Base-by-base conservation (phyloP, 1,139 yeast genomes). In the Protomyces arabidopsidicola region DNA sequence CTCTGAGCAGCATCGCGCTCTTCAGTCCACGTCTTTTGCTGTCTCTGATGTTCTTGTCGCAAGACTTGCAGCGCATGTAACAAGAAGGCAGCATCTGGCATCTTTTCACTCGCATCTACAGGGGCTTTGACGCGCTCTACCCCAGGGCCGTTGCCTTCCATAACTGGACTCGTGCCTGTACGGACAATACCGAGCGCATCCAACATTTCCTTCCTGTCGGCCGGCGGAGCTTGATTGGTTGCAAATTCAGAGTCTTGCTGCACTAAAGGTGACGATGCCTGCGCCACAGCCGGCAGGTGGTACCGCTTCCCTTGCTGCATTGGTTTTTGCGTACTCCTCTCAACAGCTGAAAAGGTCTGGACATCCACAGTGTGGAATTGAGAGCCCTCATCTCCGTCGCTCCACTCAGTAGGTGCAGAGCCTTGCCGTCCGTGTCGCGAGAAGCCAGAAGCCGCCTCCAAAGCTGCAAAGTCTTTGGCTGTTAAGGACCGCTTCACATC, bases 31-130 rank as follows among this genome's bases (percentile, higher is more conserved):
- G 31, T 4, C 31, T 45, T 55, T n/a, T 35, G 45, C 34, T 55
- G 59, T 16, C 18, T n/a, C 22, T 18, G 18, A 16, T 42, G 45
- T 16, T 55, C 59, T 27, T 27, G 34, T 16, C 59, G 35, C 53
- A 55, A 22, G 2, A 55, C 45, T 9, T 24, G 18, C 31, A 55
- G 34, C 16, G 59, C 59, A 20, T 55, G 50, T 42, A 55, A 8
- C 35, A 55, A 18, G 22, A 42, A 42, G 20, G 48, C 20, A 42
- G 48, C 48, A 10, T 42, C 48, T 16, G 48, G 48, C 48, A 42
- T 42, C 48, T 18, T 42, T n/a, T 42, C 24, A 1, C 16, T 18
- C 9, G 48, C 20, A 6, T 9, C 22, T 12, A 16, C 16, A 12
- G 42, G 42, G 16, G 5, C 42, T 3, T 5, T n/a, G 16, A 36